Base-by-base conservation (phyloP, 2,329 filamentous ascomycete genomes). In the Ascochyta viciae-villosae region DNA sequence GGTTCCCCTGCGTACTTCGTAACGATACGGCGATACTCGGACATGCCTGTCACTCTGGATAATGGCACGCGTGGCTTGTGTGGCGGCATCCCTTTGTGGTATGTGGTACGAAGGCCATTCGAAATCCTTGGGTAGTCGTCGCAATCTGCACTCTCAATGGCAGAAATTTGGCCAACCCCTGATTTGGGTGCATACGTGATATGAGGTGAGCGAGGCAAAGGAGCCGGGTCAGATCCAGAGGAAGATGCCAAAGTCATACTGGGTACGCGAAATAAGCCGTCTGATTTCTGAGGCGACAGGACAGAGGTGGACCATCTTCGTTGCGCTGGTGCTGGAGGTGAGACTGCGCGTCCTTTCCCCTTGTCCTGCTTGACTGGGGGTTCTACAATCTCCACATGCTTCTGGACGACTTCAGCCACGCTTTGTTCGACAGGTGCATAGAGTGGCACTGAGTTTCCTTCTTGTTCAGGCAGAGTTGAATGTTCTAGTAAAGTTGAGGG, bases 81-180 rank as follows among this genome's bases (percentile, higher is more conserved):
- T 7, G n/a, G 29, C n/a, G 34, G 26, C 2, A n/a, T n/a, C 3
- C 41, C 41, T 13, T 31, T 35, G 16, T 23, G 29, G 15, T 29
- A n/a, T 12, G 39, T 23, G 16, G 43, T 38, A 9, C 53, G 53
- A n/a, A 42, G 53, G 12, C 42, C 46, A 12, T 31, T 40, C 10
- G 7, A 19, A 34, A 56, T 38, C 16, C 19, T 33, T 5, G 53
- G 53, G 23, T 56, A 56, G 41, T 50, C 52, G n/a, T 49, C 46
- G 19, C 16, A 3, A 19, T 29, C 51, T 43, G 43, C 39, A 15
- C 16, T 42, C 29, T 31, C 16, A 23, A n/a, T 23, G 3, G 12
- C 5, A 26, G 24, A 15, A 26, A 42, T 29, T n/a, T 29, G 3
- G 24, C 40, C 40, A 19, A 22, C 40, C 13, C n/a, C 12, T 29